These are phyloP conservation scores for Paradendryphiella salina DNA, from an alignment of 2,329 filamentous ascomycete genomes.

Conservation along the genomic window DNA sequence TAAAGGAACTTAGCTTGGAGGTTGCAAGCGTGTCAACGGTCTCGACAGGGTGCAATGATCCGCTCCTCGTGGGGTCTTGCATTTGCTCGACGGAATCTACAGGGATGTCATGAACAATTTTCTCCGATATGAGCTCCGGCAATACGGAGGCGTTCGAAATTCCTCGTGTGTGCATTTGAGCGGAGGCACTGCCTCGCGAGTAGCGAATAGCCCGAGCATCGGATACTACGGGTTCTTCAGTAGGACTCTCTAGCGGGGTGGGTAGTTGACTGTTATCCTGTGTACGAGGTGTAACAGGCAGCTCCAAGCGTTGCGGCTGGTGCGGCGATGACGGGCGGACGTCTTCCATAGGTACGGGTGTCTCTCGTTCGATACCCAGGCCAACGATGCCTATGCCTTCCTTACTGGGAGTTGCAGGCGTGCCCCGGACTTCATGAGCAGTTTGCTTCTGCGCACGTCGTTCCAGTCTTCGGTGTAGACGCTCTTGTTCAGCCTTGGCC, in stretches of 20 bases:
- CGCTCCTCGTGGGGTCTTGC: slow-evolving; percentile 37
- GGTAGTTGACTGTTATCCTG: slow-evolving; percentile 35
- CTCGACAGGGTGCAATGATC: slow-evolving; percentile 40
- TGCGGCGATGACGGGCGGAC: slow-evolving; percentile 46
- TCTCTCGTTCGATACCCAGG: slow-evolving; percentile 62
- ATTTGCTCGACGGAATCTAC: slow-evolving; percentile 51
- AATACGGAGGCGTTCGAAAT: slow-evolving; percentile 59
- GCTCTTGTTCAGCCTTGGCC: slow-evolving; percentile 67
- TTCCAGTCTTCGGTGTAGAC: slow-evolving; percentile 65
- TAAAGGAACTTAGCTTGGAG: slow-evolving; percentile 31
- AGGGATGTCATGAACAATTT: slow-evolving; percentile 32
- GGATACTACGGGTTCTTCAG: slow-evolving; percentile 54
- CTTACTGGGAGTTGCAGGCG: slow-evolving; percentile 63
- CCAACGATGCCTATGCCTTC: slow-evolving; percentile 47
- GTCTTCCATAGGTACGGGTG: slow-evolving; percentile 60
- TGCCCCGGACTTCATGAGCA: slow-evolving; percentile 59
- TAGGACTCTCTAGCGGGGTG: slow-evolving; percentile 48
- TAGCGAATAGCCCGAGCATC: slow-evolving; percentile 55
- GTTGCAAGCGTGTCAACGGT: slow-evolving; percentile 37
- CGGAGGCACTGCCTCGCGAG: slow-evolving; percentile 53
- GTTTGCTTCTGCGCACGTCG: slow-evolving; percentile 66
- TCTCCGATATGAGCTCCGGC: slow-evolving; percentile 54
- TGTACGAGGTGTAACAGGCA: slow-evolving; percentile 23
- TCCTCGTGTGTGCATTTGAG: slow-evolving; percentile 52
- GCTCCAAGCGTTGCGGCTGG: slow-evolving; percentile 25